Base-by-base conservation (phyloP, 768 basidiomycete species). In the Naganishia kalamii region DNA sequence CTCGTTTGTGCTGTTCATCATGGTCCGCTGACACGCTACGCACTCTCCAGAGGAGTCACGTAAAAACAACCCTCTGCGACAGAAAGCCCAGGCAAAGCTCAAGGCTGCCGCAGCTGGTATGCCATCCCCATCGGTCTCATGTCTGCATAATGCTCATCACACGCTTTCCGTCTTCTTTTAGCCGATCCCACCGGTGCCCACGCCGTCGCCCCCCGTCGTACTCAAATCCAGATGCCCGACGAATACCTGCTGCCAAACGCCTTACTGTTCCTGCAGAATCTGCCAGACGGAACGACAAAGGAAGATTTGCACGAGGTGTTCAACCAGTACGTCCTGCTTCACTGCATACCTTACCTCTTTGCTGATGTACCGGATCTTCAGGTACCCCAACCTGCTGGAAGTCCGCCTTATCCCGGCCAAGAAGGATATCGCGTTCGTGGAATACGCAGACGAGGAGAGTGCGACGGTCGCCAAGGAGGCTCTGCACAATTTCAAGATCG, bases 181-280 rank as follows among this genome's bases (percentile, higher is more conserved):
- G 65, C 64, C 43, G 64, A 68, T 7, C 79, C 50, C 23, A 50
- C 68, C 59, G 29, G 70, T 70, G 8, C 64, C 73, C 54, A 57
- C 12, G 60, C 72, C 3, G 62, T 70, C 33, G 71, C 71, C 13
- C 62, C 60, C 4, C 71, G 72, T 65, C 71, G 74, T 25, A 85
- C 86, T 70, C 54, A 57, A 33, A 88, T 96, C 66, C 90, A 93
- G 77, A 96, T 98, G 92, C 93, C 94, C 43, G 96, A 99, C 87
- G 96, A 99, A 78, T 98, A 97, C 78, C 85, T 99, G 7, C 96
- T 96, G 1, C 94, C 96, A 41, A 99, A 99, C 87, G 92, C 93
- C 78, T 94, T 98, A 79, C 84, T 99, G 59, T 99, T 99, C 84
- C 77, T 99, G 69, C 96, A 99, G 80, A 97, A 97, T 76, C 82